Evolutionary conservation across 1,139 yeast genomes (phyloP), one percentile per base, ranked within the genome.

Genomic region (Nakaseomyces uthaithaninus): DNA sequence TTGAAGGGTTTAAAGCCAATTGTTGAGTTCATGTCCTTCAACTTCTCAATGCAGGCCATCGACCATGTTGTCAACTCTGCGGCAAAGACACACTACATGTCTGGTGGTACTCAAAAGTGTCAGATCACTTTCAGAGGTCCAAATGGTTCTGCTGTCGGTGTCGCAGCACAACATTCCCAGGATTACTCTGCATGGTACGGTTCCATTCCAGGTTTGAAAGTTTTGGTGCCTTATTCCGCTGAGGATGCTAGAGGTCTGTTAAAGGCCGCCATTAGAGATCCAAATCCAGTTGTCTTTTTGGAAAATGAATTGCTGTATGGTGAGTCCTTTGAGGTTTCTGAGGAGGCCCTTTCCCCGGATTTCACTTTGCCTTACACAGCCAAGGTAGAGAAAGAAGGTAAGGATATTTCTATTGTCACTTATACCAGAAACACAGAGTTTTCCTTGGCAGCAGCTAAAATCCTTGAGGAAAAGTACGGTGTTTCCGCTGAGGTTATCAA

Each of bases 81-180:
- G 46, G 99, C 97, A 47, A 93, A 91, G 75, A 91, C 98, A 38
- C 85, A 80, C 68, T 91, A 91, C 72, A 91, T 91, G 99, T 84
- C 96, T 48, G 99, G 99, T 65, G 99, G 99, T 72, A 83, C 80
- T 51, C 96, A 89, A 69, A 89, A 89, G 48, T 89, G 96, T 73
- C 89, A 85, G 68, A 85, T 91, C 60, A 89, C 95, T 40, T 93
- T 93, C 75, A 82, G 98, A 69, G 98, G 98, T 59, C 97, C 98
- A 49, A 93, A 93, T 67, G 99, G 98, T 68, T 95, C 98, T 39
- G 96, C 98, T 55, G 96, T 96, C 38, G 97, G 98, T 75, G 98
- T 91, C 55, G 99, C 78, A 56, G 99, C 99, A 45, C 99, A 91
- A 69, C 99, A 91, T 71, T 91, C 98, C 33, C 99, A 91, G 71